Percentiles rank a stretch among this genome's conserved stretches.
Evolutionary conservation across 495 filamentous ascomycete species (phyloP).

Genomic region (Cairneyella variabilis): DNA sequence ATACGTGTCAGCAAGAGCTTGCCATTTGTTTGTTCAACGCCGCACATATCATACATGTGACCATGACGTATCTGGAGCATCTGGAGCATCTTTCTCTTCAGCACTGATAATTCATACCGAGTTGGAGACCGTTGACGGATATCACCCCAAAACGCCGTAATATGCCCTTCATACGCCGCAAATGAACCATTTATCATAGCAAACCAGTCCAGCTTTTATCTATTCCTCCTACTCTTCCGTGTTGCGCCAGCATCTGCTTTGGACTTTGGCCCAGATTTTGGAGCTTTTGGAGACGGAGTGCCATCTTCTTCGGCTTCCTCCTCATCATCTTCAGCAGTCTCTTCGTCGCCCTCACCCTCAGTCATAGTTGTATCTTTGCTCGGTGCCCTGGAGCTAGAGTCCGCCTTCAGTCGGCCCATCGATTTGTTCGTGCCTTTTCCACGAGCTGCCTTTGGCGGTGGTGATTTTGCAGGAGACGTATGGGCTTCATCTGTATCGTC

Average conservation of each 20-base stretch:
- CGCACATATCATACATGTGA: too few relatives aligned
- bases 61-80: too few relatives aligned
- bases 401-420: constrained; percentile 15
- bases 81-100: too few relatives aligned
- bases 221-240: constrained; percentile 25
- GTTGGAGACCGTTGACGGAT: too few relatives aligned
- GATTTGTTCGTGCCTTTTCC: constrained; percentile 16
- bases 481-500: constrained; percentile 49
- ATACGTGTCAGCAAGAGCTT: too few relatives aligned
- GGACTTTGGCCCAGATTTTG: constrained; percentile 10
- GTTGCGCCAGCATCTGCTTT: constrained; percentile 17
- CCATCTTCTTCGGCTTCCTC: constrained; percentile 22
- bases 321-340: constrained; percentile 22
- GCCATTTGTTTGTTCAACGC: too few relatives aligned
- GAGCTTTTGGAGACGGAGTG: constrained; percentile 17
- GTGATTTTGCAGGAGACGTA: constrained; percentile 21
- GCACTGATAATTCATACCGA: too few relatives aligned
- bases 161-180: too few relatives aligned
- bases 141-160: too few relatives aligned
- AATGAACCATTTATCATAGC: too few relatives aligned
- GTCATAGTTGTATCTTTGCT: constrained; percentile 27
- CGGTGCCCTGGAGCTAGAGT: constrained; percentile 21
- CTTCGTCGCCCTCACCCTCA: constrained; percentile 23
- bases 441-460: constrained; percentile 14
- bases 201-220: constrained; percentile 10